phyloP scores from a whole-genome alignment of 2,329 filamentous ascomycete species.

The Phialocephala subalpina region DNA sequence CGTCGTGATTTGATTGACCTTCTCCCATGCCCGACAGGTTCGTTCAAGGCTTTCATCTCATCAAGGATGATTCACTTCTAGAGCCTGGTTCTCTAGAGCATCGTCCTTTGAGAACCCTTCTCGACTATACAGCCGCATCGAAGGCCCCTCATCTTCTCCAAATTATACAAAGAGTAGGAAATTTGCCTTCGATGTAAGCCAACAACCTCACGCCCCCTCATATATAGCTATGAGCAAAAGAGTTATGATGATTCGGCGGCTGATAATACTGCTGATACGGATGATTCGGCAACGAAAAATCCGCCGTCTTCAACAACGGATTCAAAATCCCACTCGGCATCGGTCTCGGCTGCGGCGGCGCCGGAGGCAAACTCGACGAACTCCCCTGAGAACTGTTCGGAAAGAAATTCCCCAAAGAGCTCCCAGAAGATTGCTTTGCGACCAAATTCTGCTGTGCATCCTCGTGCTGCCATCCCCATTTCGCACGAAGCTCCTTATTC shows the following conservation, averaged over 20 bases:
- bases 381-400: slow-evolving; percentile 29
- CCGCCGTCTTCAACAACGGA: slow-evolving; percentile 73
- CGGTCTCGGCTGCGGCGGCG: slow-evolving; percentile 32
- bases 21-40: no score
- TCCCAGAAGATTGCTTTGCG: slow-evolving; percentile 33
- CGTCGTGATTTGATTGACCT: background rate
- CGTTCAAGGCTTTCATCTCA: no score
- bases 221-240: slow-evolving; percentile 38
- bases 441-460: slow-evolving; percentile 38
- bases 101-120: no score
- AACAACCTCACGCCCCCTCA: no score
- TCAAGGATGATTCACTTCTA: background rate
- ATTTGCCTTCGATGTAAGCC: no score
- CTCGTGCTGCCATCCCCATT: slow-evolving; percentile 74
- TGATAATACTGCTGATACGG: slow-evolving; percentile 82
- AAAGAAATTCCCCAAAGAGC: slow-evolving; percentile 39
- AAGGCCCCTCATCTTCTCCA: no score
- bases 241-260: slow-evolving; percentile 36
- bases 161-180: no score
- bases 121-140: no score
- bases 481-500: slow-evolving; percentile 74
- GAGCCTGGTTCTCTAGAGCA: no score
- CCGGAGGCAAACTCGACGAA: slow-evolving; percentile 35
- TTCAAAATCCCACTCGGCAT: slow-evolving; percentile 64
- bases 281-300: slow-evolving; percentile 80